A percentile compares a stretch with the other conserved stretches of the same genome.
Conservation (phyloP, 495 filamentous ascomycete species). For the Hyaloscypha variabilis region DNA sequence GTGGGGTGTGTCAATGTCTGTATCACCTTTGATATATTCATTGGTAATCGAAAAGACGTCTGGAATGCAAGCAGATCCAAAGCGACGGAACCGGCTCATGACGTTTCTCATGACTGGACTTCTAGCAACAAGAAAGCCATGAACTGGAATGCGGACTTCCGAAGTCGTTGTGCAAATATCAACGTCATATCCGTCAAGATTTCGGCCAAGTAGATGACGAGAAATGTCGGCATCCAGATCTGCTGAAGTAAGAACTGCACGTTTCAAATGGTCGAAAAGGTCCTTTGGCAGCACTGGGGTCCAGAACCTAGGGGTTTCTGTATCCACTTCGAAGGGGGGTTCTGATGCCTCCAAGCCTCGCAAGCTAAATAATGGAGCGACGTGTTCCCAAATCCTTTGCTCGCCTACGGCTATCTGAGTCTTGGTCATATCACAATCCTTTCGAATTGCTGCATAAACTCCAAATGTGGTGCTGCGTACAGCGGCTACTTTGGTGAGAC, state of each 20-base stretch:
- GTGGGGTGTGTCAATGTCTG: conserved; percentile 11
- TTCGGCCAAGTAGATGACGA: conserved; percentile 32
- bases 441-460: conserved; percentile 84
- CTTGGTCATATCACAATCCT: conserved; percentile 80
- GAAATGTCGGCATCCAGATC: conserved; percentile 31
- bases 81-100: conserved; percentile 52
- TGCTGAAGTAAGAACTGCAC: conserved; percentile 29
- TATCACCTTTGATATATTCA: not conserved
- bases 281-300: conserved; percentile 22
- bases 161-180: conserved; percentile 49
- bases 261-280: conserved; percentile 26
- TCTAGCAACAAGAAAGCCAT: conserved; percentile 76
- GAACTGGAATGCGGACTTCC: conserved; percentile 73
- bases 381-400: conserved; percentile 71
- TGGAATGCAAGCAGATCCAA: conserved; percentile 31
- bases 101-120: conserved; percentile 68
- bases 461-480: conserved; percentile 88
- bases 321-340: conserved; percentile 14
- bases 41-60: conserved; percentile 16
- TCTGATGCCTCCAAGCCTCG: conserved; percentile 42
- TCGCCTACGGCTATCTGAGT: conserved; percentile 68
- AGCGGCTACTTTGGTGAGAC: conserved; percentile 77
- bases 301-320: conserved; percentile 22
- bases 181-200: conserved; percentile 48
- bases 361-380: conserved; percentile 70